Evolutionary conservation across 2,329 filamentous ascomycete genomes (phyloP), one percentile per base, ranked within the genome.

Genomic region (Penicillium psychrosexuale): DNA sequence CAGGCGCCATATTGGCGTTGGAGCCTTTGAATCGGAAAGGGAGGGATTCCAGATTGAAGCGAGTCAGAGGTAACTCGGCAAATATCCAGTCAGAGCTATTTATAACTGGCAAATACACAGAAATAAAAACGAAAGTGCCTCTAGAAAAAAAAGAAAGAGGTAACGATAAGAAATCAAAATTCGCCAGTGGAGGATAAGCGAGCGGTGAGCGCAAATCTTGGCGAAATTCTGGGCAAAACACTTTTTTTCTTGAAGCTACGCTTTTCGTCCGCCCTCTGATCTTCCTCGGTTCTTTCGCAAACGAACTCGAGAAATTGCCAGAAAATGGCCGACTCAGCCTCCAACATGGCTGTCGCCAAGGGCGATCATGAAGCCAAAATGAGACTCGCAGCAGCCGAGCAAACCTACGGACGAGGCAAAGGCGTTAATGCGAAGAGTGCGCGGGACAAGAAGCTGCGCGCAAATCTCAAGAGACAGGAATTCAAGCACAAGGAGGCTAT

Each of bases 371-470:
- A 74, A 61, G 70, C 73, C 28, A 76, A 73, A 57, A 69, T 69
- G 60, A 64, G 69, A 57, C 55, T 77, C 11, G 66, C 69, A 30
- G 75, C 77, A 60, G 90, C 90, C 49, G 82, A 91, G 65, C 83
- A 85, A 66, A 82, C 82, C 51, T 99, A 99, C 75, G 94, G 94
- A 33, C 86, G 94, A 63, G 94, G 94, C 47, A 84, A 84, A 62
- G 83, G 83, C 59, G 87, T 96, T 64, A 82, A 87, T 55, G 81
- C 87, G 43, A 88, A 87, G 68, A 80, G 78, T 8, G 84, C 96
- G 66, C 89, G 86, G 67, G 91, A 97, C 79, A 95, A 90, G 81
- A 99, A 97, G 73, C 76, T 97, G 59, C 87, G 91, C 46, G 83
- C 85, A 12, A 96, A 90, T 61, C 77, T 99, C 47, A 87, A 86